Evolutionary conservation across 1,139 yeast genomes (phyloP), one percentile per base, ranked within the genome.

Genomic region (Zygotorulaspora mrakii): DNA sequence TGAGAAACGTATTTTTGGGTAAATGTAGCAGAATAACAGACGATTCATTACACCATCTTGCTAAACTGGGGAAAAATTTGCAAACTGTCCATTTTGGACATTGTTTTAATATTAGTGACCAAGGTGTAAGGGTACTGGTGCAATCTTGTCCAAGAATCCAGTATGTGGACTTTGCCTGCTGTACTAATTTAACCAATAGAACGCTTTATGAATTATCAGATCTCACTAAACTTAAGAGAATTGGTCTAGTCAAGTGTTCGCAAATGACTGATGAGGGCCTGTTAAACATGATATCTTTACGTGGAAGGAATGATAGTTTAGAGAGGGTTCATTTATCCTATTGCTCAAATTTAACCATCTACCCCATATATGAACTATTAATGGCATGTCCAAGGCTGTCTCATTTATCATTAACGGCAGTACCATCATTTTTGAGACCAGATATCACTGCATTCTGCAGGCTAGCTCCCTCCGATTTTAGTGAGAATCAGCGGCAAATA

Each of bases 41-140:
- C 68, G 75, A 82, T 1, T 79, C 94, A 2, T 69, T 91, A 31
- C 71, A 80, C 44, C 81, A 88, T 14, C 70, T 88, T 49, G 72
- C 94, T 9, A 74, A 71, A 35, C 69, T 89, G 43, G 95, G 95
- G 5, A 79, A 86, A 57, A 82, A 82, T 54, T 70, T 91, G 52
- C 96, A 89, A 60, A 87, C 88, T 55, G 73, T 91, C 41, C 98
- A 91, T 66, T 73, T 91, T 49, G 97, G 97, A 17, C 98, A 91
- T 67, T 91, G 98, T 67, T 77, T 81, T 37, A 77, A 82, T 55
- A 84, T 91, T 42, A 91, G 97, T 1, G 97, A 91, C 65, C 76
- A 74, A 47, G 96, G 96, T 12, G 94, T 91, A 17, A 76, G 78
- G 14, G 72, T 77, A 9, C 70, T 91, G 47, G 87, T 87, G 13